These are phyloP conservation scores for Jamesozyma hellenica DNA, from an alignment of 805 yeast species.

Conservation along the genomic window DNA sequence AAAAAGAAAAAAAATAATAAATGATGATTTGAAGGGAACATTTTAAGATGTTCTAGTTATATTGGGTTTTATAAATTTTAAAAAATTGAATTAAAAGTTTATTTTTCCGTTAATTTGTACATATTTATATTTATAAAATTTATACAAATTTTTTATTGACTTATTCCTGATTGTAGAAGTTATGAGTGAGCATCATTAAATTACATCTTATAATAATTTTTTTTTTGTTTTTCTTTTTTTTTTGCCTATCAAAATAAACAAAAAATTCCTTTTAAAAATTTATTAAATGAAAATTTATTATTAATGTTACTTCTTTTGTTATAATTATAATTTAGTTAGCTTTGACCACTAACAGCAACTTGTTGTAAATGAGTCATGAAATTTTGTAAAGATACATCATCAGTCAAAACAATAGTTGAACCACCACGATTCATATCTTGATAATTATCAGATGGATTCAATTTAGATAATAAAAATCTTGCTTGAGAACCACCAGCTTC, in stretches of 20 bases:
- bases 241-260: background rate
- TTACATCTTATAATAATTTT: too few species aligned
- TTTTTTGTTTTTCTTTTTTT: too few species aligned
- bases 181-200: too few species aligned
- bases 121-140: background rate
- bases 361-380: conserved; percentile 92
- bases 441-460: conserved; percentile 86
- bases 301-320: background rate
- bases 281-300: background rate
- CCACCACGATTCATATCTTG: conserved; percentile 43
- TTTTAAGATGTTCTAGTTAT: too few species aligned
- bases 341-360: conserved; percentile 58
- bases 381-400: conserved; percentile 89
- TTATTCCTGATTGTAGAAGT: too few species aligned
- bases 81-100: too few species aligned
- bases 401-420: conserved; percentile 81
- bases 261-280: background rate
- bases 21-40: too few species aligned
- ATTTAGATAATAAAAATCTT: conserved; percentile 85
- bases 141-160: too few species aligned
- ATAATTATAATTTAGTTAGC: conserved; percentile 9
- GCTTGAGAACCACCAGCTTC: conserved; percentile 99
- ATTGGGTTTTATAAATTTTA: too few species aligned
- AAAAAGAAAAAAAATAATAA: too few species aligned
- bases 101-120: background rate